Evolutionary conservation across 352 stramenopile species (phyloP), one percentile per base, ranked within the genome.

Genomic region (Bremia lactucae): DNA sequence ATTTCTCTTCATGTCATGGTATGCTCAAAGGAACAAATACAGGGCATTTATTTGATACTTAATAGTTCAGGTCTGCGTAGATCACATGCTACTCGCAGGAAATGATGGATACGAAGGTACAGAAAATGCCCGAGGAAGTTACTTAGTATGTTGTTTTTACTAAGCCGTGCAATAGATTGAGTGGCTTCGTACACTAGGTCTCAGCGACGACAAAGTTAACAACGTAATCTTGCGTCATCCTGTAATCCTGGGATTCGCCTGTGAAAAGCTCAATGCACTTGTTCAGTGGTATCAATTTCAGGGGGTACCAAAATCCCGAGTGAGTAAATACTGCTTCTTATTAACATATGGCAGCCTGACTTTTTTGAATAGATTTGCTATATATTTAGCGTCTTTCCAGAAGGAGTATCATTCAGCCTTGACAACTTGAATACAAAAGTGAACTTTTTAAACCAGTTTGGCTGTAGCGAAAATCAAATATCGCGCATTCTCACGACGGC

Each of bases 371-470:
- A 84, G 72, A 61, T 85, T 11, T 37, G 57, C n/a, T 85, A 76
- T 48, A 25, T 83, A 16, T 62, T 80, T 29, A 57, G 49, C 8
- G 45, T 80, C 13, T 79, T 77, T 46, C 72, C 72, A 0, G 53
- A 68, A 18, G 59, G 37, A 11, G 33, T 55, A 14, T 68, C 55
- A 3, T 56, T 53, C 19, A 70, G 35, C 31, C 55, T 60, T n/a
- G 14, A 37, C 0, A 81, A 62, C 25, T 46, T 81, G 24, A 46
- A 83, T 14, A n/a, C 34, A 0, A 85, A 85, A 48, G 36, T 73
- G 2, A 37, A 61, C 8, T 50, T 62, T 20, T 45, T 83, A 10
- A 44, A 46, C 22, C 23, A 58, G 10, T 16, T 66, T 15, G 72
- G 72, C 4, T 49, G 72, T 21, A 47, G 37, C 19, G 23, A 68